Evolutionary conservation across 129 eudicot genomes (phyloP), one percentile per base, ranked within the genome.

Genomic region (Silybum marianum): DNA sequence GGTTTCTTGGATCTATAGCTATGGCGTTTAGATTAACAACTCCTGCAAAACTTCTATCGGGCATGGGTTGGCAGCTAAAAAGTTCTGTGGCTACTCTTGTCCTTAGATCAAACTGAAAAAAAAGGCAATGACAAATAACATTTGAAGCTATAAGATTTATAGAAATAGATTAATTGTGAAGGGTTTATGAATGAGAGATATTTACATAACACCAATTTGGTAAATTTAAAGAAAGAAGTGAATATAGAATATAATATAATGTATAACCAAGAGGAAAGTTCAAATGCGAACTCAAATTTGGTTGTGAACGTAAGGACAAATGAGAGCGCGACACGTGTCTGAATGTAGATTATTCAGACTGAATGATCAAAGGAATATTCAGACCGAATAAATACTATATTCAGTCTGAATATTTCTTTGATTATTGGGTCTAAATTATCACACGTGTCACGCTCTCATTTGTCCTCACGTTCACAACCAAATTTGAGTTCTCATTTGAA

Each of bases 1-100:
- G 93, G 80, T 90, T 93, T 75, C 93, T 87, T 75, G 93, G 92
- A 86, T 90, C 96, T 58, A 93, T 86, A 30, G 96, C 80, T 82
- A 93, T 93, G 38, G 96, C 84, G 83, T 93, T 87, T 25, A 93
- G 87, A 44, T 77, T 86, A 66, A 88, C 82, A 44, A 60, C n/a
- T 42, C 90, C 84, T 69, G 66, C 71, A 63, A 40, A 81, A 80
- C 82, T 73, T 46, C 86, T 82, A 66, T 79, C 80, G 5, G 46
- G 82, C 7, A 85, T 22, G 63, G 96, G 84, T 24, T 75, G 80
- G 85, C 97, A 93, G 19, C 86, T 87, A 74, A 93, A 86, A 42
- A 90, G 96, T 72, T 88, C 74, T 7, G 90, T 90, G 25, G 89
- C 90, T 69, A 82, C 80, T 84, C 87, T 85, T 32, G 89, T 82